Percentiles rank a stretch among this genome's conserved stretches.
These are phyloP conservation scores for Papiliotrema terrestris DNA, from an alignment of 1,284 basidiomycete genomes.

Conservation along the genomic window DNA sequence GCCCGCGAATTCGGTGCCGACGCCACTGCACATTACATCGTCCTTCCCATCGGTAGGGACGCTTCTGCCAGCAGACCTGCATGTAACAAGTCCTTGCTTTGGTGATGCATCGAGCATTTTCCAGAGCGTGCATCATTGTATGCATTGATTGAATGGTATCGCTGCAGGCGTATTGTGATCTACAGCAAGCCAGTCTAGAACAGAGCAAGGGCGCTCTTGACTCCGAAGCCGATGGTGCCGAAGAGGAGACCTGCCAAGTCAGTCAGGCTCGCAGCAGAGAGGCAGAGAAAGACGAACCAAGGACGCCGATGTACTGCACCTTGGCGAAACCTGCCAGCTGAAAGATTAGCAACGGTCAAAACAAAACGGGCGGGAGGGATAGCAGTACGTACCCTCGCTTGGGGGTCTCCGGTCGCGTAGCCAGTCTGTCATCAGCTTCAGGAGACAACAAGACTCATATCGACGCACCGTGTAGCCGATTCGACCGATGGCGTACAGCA, in stretches of 20 bases:
- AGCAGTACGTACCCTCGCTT: constrained; percentile 14
- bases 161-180: neutral
- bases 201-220: neutral
- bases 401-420: constrained; percentile 27
- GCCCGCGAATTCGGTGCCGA: no score
- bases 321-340: constrained; percentile 18
- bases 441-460: neutral
- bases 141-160: no score
- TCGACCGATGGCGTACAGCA: constrained; percentile 27
- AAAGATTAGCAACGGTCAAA: neutral
- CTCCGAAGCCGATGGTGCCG: constrained; percentile 15
- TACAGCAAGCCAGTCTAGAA: neutral
- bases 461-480: constrained; percentile 35
- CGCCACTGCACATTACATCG: no score
- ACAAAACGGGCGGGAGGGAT: neutral
- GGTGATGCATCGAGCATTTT: no score
- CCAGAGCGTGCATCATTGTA: no score
- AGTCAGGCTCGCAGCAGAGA: neutral
- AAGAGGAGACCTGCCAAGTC: constrained; percentile 18
- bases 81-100: no score
- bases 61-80: no score
- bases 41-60: no score
- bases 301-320: constrained; percentile 21
- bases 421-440: constrained; percentile 11
- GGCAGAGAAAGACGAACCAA: constrained; percentile 13